Percentiles rank a stretch among this genome's conserved stretches.
These are phyloP conservation scores for Clonostachys rosea DNA, from an alignment of 2,329 filamentous ascomycete species.

Conservation along the genomic window DNA sequence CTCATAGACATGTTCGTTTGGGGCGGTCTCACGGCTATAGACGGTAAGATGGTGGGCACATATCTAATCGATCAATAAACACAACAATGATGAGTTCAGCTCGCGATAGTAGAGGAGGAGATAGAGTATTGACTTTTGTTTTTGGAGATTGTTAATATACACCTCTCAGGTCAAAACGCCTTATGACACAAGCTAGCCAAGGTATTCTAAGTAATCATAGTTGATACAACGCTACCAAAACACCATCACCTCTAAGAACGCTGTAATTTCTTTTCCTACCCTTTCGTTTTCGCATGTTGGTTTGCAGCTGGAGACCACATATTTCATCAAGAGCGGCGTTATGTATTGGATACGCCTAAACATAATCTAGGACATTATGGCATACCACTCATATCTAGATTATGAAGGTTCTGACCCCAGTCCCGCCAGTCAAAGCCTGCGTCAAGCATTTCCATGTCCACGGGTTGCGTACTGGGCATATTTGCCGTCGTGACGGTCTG, in stretches of 20 bases:
- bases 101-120: conserved; percentile 9
- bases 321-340: not conserved
- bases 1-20: not conserved
- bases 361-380: not conserved
- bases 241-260: too few species aligned
- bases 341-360: too few species aligned
- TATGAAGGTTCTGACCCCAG: conserved; percentile 30
- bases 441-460: conserved; percentile 30
- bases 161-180: too few species aligned
- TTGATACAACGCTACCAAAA: too few species aligned
- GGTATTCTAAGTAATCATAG: too few species aligned
- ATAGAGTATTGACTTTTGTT: conserved; percentile 20
- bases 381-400: conserved; percentile 2
- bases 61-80: not conserved
- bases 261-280: too few species aligned
- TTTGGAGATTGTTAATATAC: conserved; percentile 15
- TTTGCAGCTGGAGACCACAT: not conserved
- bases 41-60: too few species aligned
- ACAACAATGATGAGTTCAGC: not conserved
- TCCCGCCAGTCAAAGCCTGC: conserved; percentile 43
- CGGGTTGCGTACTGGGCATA: too few species aligned
- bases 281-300: not conserved
- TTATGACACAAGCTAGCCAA: too few species aligned
- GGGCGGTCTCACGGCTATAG: too few species aligned
- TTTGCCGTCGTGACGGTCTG: conserved; percentile 2